These are phyloP conservation scores for Citrullus mucosospermus DNA, from an alignment of 306 rosid genomes.

Conservation along the genomic window DNA sequence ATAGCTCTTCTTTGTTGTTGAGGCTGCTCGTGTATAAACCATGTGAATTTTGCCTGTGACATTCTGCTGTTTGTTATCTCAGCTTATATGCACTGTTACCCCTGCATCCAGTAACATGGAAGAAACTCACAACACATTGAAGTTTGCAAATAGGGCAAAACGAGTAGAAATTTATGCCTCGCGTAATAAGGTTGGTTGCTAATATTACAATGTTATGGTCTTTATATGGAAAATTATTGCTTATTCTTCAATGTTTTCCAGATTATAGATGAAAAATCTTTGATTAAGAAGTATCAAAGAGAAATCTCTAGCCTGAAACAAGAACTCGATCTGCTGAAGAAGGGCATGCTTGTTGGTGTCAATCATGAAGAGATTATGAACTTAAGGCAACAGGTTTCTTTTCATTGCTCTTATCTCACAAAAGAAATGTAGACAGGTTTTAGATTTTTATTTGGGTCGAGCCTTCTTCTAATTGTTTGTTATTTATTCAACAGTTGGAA, in stretches of 20 bases:
- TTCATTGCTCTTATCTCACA: not conserved
- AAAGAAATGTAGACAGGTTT: not conserved
- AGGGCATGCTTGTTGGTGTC: constrained; percentile 75
- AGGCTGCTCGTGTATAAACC: not conserved
- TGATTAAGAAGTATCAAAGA: constrained; percentile 90
- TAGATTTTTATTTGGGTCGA: not conserved
- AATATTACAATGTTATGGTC: not conserved
- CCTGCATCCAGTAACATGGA: constrained; percentile 98
- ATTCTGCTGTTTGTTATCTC: constrained; percentile 14
- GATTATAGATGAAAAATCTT: constrained; percentile 97
- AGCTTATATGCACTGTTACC: constrained; percentile 99
- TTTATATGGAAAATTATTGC: not conserved
- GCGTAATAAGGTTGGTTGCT: constrained; percentile 66
- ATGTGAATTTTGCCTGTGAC: not conserved
- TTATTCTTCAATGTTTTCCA: constrained; percentile 22
- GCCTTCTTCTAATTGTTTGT: not conserved
- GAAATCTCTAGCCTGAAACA: constrained; percentile 83
- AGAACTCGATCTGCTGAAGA: constrained; percentile 88
- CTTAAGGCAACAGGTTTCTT: constrained; percentile 72
- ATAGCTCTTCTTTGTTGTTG: not conserved
- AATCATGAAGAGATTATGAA: constrained; percentile 81
- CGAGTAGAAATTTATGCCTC: constrained; percentile 95
- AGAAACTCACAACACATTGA: constrained; percentile 98
- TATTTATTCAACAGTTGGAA: constrained; percentile 51
- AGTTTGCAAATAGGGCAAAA: constrained; percentile 98